Percentiles rank a stretch among this genome's conserved stretches.
These are phyloP conservation scores for Solanum ahanhuiri DNA, from an alignment of 257 asterid species.

Conservation along the genomic window DNA sequence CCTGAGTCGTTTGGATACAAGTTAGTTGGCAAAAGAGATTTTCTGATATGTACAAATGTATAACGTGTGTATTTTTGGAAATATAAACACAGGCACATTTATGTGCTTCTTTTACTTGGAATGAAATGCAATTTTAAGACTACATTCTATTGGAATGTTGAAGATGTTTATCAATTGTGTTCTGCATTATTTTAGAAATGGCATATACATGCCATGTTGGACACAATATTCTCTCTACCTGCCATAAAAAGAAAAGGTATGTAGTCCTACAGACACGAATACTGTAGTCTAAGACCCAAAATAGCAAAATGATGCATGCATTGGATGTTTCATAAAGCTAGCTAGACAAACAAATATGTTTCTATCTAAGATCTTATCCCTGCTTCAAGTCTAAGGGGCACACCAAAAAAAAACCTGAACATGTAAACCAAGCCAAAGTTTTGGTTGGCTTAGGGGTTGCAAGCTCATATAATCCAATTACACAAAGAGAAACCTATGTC, in stretches of 20 bases:
- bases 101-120: neutral
- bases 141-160: neutral
- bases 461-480: neutral
- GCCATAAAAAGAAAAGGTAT: neutral
- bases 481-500: neutral
- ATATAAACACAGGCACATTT: neutral
- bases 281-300: neutral
- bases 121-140: neutral
- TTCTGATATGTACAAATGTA: neutral
- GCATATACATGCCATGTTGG: neutral
- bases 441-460: neutral
- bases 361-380: neutral
- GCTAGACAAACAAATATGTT: neutral
- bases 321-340: neutral
- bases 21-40: neutral
- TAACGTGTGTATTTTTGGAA: neutral
- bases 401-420: neutral
- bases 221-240: neutral
- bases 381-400: neutral
- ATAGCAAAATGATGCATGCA: neutral
- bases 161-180: neutral
- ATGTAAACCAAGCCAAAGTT: neutral
- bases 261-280: neutral
- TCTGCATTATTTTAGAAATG: neutral
- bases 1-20: constrained; percentile 26